Percentiles rank a stretch among this genome's conserved stretches.
These are phyloP conservation scores for Flaveria bidentis DNA, from an alignment of 129 eudicot genomes.

Conservation along the genomic window DNA sequence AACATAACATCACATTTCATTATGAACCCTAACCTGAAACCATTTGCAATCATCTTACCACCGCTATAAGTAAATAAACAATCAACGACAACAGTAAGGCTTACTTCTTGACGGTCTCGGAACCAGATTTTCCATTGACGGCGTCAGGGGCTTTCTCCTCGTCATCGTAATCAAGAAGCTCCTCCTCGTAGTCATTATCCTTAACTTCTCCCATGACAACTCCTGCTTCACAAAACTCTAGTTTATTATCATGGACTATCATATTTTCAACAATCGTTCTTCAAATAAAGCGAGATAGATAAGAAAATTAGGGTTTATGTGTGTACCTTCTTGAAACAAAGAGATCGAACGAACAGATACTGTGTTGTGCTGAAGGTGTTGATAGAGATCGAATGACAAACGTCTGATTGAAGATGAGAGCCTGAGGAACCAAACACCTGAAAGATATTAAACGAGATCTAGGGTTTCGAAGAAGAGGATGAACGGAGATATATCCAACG, in stretches of 20 bases:
- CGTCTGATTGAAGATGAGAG: background rate
- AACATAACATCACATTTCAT: background rate
- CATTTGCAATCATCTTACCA: background rate
- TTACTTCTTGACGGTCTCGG: constrained; percentile 72
- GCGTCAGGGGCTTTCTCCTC: constrained; percentile 77
- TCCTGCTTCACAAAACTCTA: background rate
- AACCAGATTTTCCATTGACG: constrained; percentile 46
- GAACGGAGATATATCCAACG: background rate
- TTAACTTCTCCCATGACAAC: constrained; percentile 57
- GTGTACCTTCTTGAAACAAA: constrained; percentile 26
- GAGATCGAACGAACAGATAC: constrained; percentile 9
- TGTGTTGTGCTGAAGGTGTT: constrained; percentile 17
- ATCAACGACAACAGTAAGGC: background rate
- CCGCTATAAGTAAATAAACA: background rate
- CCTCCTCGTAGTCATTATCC: constrained; percentile 86
- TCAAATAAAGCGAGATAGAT: background rate
- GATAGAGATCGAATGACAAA: background rate
- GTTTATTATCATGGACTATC: background rate
- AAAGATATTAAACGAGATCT: constrained; percentile 17
- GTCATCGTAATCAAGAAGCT: constrained; percentile 85
- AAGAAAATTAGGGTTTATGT: constrained; percentile 25
- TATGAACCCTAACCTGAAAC: background rate
- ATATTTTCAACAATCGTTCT: background rate
- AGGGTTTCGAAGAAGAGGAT: constrained; percentile 33
- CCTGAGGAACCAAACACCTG: constrained; percentile 1